phyloP scores from a whole-genome alignment of 306 rosid species.

The Ammopiptanthus mongolicus region DNA sequence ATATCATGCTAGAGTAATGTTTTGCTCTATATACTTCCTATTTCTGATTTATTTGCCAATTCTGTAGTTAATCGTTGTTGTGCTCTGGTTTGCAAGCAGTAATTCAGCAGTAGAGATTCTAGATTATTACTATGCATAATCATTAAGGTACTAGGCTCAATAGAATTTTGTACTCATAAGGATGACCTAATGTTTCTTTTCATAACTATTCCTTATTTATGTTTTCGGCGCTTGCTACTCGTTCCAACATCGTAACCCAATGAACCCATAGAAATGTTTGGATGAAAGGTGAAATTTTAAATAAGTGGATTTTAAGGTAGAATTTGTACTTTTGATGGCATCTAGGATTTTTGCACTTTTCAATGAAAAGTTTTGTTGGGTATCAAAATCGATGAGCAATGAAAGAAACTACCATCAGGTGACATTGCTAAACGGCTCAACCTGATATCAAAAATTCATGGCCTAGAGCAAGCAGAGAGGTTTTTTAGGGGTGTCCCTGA shows the following conservation, averaged over 20 bases:
- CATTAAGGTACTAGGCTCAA: not conserved
- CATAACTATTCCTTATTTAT: not conserved
- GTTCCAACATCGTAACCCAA: no score
- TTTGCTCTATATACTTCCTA: not conserved
- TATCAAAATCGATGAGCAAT: constrained; percentile 54
- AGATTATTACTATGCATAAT: not conserved
- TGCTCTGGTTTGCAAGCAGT: not conserved
- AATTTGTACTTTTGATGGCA: no score
- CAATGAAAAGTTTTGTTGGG: no score
- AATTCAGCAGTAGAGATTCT: not conserved
- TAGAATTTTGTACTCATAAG: not conserved
- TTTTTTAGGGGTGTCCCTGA: constrained; percentile 38
- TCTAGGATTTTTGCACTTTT: no score
- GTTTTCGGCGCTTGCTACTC: not conserved
- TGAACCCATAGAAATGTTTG: not conserved
- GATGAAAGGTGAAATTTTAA: not conserved
- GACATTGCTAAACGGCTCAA: constrained; percentile 40
- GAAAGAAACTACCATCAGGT: constrained; percentile 24
- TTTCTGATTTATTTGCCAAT: not conserved
- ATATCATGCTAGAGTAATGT: constrained; percentile 3
- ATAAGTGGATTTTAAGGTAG: not conserved
- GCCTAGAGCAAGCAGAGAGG: constrained; percentile 57
- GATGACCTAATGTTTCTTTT: not conserved
- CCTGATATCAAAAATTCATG: constrained; percentile 59
- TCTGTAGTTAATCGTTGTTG: not conserved